These are phyloP conservation scores for Aspergillus steynii DNA, from an alignment of 495 filamentous ascomycete species.

Conservation along the genomic window DNA sequence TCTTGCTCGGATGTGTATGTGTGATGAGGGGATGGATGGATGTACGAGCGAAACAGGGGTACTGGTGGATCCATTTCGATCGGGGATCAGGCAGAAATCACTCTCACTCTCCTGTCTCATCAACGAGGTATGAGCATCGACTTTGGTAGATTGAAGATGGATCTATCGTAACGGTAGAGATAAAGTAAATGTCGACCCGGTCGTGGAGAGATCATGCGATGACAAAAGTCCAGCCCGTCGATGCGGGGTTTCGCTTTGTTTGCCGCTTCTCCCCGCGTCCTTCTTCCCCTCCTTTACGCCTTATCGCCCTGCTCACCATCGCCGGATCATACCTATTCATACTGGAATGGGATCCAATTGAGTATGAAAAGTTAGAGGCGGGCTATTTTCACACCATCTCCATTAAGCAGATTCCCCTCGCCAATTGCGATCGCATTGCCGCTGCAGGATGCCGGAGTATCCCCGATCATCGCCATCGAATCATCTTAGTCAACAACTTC, in stretches of 20 bases:
- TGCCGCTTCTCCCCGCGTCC: background rate
- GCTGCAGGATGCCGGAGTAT: constrained; percentile 41
- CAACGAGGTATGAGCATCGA: too few relatives aligned
- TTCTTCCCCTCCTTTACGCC: background rate
- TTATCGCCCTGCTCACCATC: background rate
- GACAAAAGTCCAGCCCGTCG: background rate
- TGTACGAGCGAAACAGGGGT: background rate
- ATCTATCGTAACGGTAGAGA: too few relatives aligned
- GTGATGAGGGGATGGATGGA: too few relatives aligned
- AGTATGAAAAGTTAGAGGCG: too few relatives aligned
- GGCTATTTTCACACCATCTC: too few relatives aligned
- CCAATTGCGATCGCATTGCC: constrained; percentile 15
- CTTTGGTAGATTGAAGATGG: too few relatives aligned
- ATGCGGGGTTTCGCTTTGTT: background rate
- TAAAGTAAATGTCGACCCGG: too few relatives aligned
- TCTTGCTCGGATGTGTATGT: background rate
- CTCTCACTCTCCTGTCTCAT: too few relatives aligned
- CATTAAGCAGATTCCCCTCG: too few relatives aligned
- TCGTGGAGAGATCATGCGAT: too few relatives aligned
- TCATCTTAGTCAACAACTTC: constrained; percentile 12
- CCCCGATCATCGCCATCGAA: constrained; percentile 29
- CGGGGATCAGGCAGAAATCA: background rate
- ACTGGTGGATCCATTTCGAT: background rate
- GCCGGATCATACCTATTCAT: background rate
- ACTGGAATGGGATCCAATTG: background rate